Evolutionary conservation across 1,284 basidiomycete species (phyloP), one percentile per base, ranked within the genome.

Genomic region (Cryptococcus hybrid): DNA sequence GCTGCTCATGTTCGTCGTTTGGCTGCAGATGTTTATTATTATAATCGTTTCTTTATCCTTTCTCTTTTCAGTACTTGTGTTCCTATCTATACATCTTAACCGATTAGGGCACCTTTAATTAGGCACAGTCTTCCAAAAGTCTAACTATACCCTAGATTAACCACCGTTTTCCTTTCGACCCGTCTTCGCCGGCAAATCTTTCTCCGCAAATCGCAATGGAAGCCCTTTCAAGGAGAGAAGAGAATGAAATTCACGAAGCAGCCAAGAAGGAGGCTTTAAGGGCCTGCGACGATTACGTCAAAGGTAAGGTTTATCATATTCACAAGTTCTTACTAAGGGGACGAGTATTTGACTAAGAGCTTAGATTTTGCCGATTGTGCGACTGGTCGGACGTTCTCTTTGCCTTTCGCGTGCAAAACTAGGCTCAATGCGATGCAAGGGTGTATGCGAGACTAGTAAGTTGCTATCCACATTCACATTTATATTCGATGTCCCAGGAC

Each of bases 331-430:
- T 30, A 24, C 30, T 30, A 4, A 30, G 30, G 49, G 35, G 3
- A 38, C 5, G 0, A 52, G 3, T 3, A 30, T 6, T 9, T 24
- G 9, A 54, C 47, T 44, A 13, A 6, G 8, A 38, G 51, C 47
- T 49, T 50, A 94, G 92, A 84, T 40, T 95, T 94, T 70, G 91
- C 91, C 18, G 82, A 85, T 18, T 95, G 92, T 74, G 86, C 88
- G 0, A 81, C 83, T 47, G 90, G 90, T 6, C 84, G 91, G 13
- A 90, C 88, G 1, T 79, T 95, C 57, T 88, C 90, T 2, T 85
- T 92, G 30, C 87, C 87, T 8, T 95, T 91, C 87, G 84, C 85
- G 37, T 95, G 92, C 71, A 84, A 83, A 69, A 79, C 80, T 34
- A 83, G 87, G 68, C 83, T 90, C 60, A 87, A 84, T 67, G 79